Conservation (phyloP, 2,329 filamentous ascomycete species). For the Cordyceps sp. region DNA sequence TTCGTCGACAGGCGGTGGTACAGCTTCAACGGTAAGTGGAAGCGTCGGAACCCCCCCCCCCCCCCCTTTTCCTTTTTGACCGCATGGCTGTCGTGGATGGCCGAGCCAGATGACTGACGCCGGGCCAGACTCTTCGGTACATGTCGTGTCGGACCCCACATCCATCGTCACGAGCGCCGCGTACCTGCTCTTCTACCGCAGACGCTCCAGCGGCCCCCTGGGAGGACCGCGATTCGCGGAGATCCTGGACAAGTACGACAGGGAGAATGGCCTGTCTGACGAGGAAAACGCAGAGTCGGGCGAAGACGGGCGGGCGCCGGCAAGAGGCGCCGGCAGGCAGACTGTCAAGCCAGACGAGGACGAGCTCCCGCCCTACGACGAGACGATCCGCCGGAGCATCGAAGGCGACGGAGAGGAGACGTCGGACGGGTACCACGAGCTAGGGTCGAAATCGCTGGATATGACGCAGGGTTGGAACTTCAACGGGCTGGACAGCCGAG, state of each 20-base stretch:
- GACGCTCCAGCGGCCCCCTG: constrained; percentile 59
- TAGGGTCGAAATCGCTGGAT: constrained; percentile 13
- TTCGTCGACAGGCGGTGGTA: constrained; percentile 86
- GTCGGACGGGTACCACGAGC: constrained; percentile 14
- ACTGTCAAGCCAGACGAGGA: constrained; percentile 12
- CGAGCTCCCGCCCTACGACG: constrained; percentile 16
- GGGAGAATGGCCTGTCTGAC: constrained; percentile 26
- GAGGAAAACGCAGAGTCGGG: constrained; percentile 38
- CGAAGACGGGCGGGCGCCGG: constrained; percentile 54
- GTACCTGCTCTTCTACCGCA: constrained; percentile 91
- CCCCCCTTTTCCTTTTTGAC: too few relatives aligned
- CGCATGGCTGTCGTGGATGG: constrained; percentile 5
- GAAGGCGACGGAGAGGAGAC: constrained; percentile 32
- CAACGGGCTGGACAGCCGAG: constrained; percentile 15
- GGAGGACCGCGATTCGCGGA: constrained; percentile 62
- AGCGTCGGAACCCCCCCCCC: too few relatives aligned
- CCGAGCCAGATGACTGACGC: not conserved
- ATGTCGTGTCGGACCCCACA: constrained; percentile 38
- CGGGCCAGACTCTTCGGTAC: constrained; percentile 55
- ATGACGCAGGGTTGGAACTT: constrained; percentile 31
- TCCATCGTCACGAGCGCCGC: constrained; percentile 59
- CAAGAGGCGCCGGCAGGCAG: constrained; percentile 17
- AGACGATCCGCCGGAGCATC: constrained; percentile 22
- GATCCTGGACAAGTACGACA: constrained; percentile 48
- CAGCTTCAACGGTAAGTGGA: constrained; percentile 89